These are phyloP conservation scores for Aspergillus kassunensis DNA, from an alignment of 495 filamentous ascomycete species.

Conservation along the genomic window DNA sequence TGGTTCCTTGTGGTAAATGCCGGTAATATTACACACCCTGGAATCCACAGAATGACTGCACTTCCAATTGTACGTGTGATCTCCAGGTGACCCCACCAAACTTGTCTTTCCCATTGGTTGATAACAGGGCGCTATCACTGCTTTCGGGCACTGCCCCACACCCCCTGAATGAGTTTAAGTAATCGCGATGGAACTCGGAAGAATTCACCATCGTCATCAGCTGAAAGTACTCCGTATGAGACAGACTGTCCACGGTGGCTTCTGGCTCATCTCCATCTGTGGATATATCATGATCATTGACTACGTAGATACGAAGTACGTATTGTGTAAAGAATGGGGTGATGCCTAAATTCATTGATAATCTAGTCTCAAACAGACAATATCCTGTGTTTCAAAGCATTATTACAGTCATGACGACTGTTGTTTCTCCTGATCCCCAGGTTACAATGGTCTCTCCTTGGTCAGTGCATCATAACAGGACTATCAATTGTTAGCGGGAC, in stretches of 20 bases:
- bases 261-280: conserved; percentile 5
- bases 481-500: neutral
- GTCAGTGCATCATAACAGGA: neutral
- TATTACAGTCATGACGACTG: conserved; percentile 8
- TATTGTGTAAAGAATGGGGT: neutral
- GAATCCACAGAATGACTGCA: neutral
- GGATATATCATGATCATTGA: neutral
- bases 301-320: no score
- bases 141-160: conserved; percentile 19
- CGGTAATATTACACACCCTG: neutral
- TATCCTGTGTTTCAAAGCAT: conserved; percentile 5
- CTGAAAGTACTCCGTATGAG: conserved; percentile 1
- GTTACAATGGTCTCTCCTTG: no score
- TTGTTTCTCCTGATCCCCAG: neutral
- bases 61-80: conserved; percentile 14
- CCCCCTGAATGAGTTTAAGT: conserved; percentile 21
- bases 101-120: conserved; percentile 1
- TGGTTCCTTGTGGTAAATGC: conserved; percentile 21
- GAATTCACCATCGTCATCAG: conserved; percentile 6
- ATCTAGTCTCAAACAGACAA: conserved; percentile 5
- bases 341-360: neutral
- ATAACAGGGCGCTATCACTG: conserved; percentile 5
- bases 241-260: neutral
- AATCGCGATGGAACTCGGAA: conserved; percentile 5
- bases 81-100: conserved; percentile 12